phyloP scores from a whole-genome alignment of 2,329 filamentous ascomycete species.

The Botrytis medusae region DNA sequence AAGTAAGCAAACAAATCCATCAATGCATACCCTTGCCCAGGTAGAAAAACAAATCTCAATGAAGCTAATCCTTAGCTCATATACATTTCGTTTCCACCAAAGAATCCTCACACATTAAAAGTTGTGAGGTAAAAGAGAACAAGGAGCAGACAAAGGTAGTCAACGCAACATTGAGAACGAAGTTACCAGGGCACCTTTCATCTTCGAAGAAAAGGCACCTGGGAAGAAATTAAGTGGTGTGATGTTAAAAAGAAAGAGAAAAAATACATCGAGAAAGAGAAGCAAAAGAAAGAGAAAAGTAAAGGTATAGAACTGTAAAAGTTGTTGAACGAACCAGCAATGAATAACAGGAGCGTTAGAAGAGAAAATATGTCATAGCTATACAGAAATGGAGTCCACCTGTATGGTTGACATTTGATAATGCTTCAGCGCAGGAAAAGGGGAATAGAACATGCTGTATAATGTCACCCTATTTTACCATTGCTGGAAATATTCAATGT shows the following conservation, averaged over 20 bases:
- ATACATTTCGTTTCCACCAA: not conserved
- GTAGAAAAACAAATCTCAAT: not conserved
- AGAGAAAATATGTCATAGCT: not conserved
- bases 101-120: not conserved
- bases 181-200: not conserved
- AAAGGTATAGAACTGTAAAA: not conserved
- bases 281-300: not conserved
- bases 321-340: not conserved
- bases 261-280: not conserved
- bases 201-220: not conserved
- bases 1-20: conserved; percentile 1
- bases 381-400: not conserved
- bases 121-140: not conserved
- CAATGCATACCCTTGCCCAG: not conserved
- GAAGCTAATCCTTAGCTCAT: not conserved
- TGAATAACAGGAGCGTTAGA: not conserved
- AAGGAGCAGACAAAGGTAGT: not conserved
- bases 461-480: not conserved
- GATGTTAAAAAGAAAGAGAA: not conserved
- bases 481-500: not conserved
- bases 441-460: not conserved
- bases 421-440: not conserved
- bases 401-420: not conserved
- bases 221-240: conserved; percentile 5
- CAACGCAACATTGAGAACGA: not conserved